Conservation (phyloP, 208 protist species). For the Acanthamoeba divionensis region DNA sequence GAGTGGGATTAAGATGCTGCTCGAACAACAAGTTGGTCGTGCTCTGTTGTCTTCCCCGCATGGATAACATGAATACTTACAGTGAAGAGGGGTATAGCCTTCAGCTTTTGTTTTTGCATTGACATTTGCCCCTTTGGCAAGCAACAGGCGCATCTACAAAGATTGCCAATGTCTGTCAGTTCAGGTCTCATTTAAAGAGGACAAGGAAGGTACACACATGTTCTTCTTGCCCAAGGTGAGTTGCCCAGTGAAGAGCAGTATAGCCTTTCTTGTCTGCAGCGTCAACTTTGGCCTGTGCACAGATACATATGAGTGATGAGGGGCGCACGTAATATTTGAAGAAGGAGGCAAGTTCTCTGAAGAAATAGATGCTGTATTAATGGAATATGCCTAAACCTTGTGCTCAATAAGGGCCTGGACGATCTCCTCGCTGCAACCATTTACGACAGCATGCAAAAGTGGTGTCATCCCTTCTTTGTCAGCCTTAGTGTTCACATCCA, state of each 20-base stretch:
- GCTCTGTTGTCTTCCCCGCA: too few relatives aligned
- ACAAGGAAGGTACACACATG: background rate
- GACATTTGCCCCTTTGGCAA: background rate
- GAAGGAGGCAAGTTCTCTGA: background rate
- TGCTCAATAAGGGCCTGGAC: background rate
- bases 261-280: background rate
- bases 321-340: too few relatives aligned
- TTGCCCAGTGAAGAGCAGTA: background rate
- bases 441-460: background rate
- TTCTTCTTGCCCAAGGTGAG: background rate
- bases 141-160: background rate
- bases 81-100: background rate
- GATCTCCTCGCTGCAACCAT: constrained; percentile 10
- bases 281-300: background rate
- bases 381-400: background rate
- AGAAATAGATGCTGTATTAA: background rate
- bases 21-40: too few relatives aligned
- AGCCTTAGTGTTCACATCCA: background rate
- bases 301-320: background rate
- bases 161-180: background rate
- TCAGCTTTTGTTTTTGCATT: background rate
- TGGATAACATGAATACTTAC: background rate
- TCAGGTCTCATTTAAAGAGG: background rate
- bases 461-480: background rate
- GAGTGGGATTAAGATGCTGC: too few relatives aligned